Evolutionary conservation across 2,329 filamentous ascomycete genomes (phyloP), one percentile per base, ranked within the genome.

Genomic region (Ophiocordyceps camponoti-rufipedis): DNA sequence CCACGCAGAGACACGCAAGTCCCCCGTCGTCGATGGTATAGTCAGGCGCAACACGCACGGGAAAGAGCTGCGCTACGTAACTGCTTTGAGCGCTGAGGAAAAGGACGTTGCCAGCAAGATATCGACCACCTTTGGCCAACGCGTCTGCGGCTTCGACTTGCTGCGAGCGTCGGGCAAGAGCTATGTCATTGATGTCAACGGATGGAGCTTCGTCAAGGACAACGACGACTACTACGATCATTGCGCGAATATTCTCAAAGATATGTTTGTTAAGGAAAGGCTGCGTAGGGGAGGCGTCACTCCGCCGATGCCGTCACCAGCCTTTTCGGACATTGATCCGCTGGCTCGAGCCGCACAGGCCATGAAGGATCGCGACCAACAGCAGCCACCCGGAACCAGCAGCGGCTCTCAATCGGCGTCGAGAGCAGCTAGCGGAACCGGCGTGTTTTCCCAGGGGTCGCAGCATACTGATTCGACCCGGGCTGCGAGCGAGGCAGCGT

Each of bases 171-270:
- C 78, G 44, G 85, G 87, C 14, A 85, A 85, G 60, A 96, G 89
- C 59, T 98, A 86, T 63, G 91, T 98, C 43, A 98, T 98, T 53
- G 91, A 98, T 56, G 91, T 98, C 54, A 98, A 98, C 60, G 91
- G 91, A 12, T 98, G 93, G 93, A 96, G 89, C 58, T 98, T 98
- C 56, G 91, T 98, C 61, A 98, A 98, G 61, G 93, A 98, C 61
- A 98, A 98, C 55, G 89, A 95, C 50, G 88, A 94, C 49, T 98
- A 98, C 62, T 98, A 98, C 60, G 85, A 96, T 56, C 85, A 86
- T 56, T 91, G 82, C 53, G 79, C 91, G 19, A 80, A 71, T 48
- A 94, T 96, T 43, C 67, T 98, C 44, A 85, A 80, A 56, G 81
- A 91, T 7, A 85, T 93, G 58, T 96, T 98, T 53, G 70, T 93